Conservation (phyloP, 495 filamentous ascomycete species). For the Penicillium pulvis region DNA sequence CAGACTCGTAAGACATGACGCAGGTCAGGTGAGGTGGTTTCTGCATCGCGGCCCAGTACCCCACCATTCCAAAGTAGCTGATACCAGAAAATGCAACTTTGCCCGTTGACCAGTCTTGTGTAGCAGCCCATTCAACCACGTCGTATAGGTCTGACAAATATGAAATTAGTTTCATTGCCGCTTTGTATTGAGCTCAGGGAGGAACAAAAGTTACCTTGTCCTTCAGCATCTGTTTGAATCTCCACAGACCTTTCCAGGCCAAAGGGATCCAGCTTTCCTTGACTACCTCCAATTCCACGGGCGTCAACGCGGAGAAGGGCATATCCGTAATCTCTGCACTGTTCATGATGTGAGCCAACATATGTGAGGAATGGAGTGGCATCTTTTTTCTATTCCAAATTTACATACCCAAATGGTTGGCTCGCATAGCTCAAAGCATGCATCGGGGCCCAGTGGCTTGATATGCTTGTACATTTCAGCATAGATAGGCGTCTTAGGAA, state of each 20-base stretch:
- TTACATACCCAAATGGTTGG: conserved; percentile 6
- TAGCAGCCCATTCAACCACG: conserved; percentile 24
- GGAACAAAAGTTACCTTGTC: too few relatives aligned
- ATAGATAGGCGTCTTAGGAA: conserved; percentile 3
- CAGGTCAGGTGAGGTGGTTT: conserved; percentile 51
- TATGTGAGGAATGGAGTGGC: too few relatives aligned
- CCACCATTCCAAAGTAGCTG: conserved; percentile 54
- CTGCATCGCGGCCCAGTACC: conserved; percentile 56
- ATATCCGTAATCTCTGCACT: conserved; percentile 39
- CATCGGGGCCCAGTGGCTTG: conserved; percentile 38
- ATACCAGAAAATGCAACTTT: conserved; percentile 57
- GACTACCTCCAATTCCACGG: conserved; percentile 50
- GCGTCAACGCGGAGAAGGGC: conserved; percentile 53
- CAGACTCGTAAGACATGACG: conserved; percentile 60
- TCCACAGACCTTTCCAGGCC: conserved; percentile 49
- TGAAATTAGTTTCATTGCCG: too few relatives aligned
- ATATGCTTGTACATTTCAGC: conserved; percentile 38
- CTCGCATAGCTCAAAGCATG: conserved; percentile 1
- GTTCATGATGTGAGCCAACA: too few relatives aligned
- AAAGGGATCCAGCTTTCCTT: conserved; percentile 54
- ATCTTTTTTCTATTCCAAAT: too few relatives aligned
- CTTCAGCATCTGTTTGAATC: conserved; percentile 41
- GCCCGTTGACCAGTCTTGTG: conserved; percentile 52
- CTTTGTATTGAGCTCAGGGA: too few relatives aligned
- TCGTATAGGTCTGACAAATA: too few relatives aligned